Base-by-base conservation (phyloP, 805 yeast genomes). In the Crinitomyces ghanaensis region DNA sequence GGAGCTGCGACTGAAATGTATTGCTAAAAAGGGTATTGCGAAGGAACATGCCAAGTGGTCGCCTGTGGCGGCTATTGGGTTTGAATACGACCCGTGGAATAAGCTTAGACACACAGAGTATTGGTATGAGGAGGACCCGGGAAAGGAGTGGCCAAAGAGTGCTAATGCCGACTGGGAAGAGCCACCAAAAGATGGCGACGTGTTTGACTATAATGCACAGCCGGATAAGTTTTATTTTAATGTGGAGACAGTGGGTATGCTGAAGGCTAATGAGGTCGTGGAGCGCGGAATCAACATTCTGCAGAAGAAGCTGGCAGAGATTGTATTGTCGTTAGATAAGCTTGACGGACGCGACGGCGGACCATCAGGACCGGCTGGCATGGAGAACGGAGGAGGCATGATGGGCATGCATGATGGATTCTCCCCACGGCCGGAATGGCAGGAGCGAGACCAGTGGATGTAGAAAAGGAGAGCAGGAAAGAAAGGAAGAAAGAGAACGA, bases 21-120 rank as follows among this genome's bases (percentile, higher is more conserved):
- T 91, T 42, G 98, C 99, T 35, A 91, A 91, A 59, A 91, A 91
- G 63, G 98, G 97, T 28, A 85, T 85, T 38, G 82, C 95, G 31
- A 86, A 86, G 56, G 99, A 91, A 56, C 99, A 91, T 54, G 95
- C 98, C 31, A 91, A 91, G 53, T 91, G 99, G 99, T 77, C 91
- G 5, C 96, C 98, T 8, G 80, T 93, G 45, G 71, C 96, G 0
- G 97, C 97, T 15, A 72, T 88, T 35, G 96, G 93, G 13, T 88
- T 88, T 50, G 98, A 88, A 57, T 88, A 88, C 53, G 98, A 88
- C 51, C 98, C 99, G n/a, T 88, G 95, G 93, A 91, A 91, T 60
- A 91, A 88, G 60, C 68, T 91, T 49, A 78, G 81, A 53, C 98
- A 91, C 56, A 91, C 98, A 0, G 95, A 85, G 48, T 82, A 72